phyloP scores from a whole-genome alignment of 345 rosid genomes.

The Citrus cavaleriei region DNA sequence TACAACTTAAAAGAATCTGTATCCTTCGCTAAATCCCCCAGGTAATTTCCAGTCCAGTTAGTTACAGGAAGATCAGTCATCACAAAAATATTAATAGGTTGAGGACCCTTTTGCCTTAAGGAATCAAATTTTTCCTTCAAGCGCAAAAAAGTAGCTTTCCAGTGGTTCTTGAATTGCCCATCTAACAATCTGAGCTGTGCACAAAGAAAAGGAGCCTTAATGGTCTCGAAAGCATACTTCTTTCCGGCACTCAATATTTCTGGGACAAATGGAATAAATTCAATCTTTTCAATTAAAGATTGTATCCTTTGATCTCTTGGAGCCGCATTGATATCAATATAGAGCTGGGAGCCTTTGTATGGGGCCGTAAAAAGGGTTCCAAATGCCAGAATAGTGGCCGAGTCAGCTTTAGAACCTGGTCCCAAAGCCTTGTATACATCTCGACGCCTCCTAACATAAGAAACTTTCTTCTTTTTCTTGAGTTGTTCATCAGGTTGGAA shows the following conservation, averaged over 20 bases:
- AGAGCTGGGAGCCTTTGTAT: conserved; percentile 67
- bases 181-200: conserved; percentile 90
- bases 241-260: conserved; percentile 63
- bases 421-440: conserved; percentile 69
- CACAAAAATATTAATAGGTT: conserved; percentile 53
- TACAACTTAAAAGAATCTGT: conserved; percentile 47
- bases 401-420: conserved; percentile 65
- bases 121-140: conserved; percentile 65
- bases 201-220: conserved; percentile 73
- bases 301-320: conserved; percentile 43
- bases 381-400: conserved; percentile 64
- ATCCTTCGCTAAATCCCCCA: conserved; percentile 67
- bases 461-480: conserved; percentile 63
- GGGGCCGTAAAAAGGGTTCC: conserved; percentile 88
- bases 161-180: conserved; percentile 93
- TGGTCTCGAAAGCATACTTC: conserved; percentile 46
- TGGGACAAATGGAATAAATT: conserved; percentile 73
- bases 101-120: conserved; percentile 34
- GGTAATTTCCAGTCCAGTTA: conserved; percentile 79
- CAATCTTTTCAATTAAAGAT: conserved; percentile 52
- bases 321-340: conserved; percentile 56
- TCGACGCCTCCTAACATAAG: conserved; percentile 57
- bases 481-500: conserved; percentile 85
- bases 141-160: conserved; percentile 61
- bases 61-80: conserved; percentile 91